phyloP scores from a whole-genome alignment of 1,139 yeast genomes.

The Magnusiomyces sp. region DNA sequence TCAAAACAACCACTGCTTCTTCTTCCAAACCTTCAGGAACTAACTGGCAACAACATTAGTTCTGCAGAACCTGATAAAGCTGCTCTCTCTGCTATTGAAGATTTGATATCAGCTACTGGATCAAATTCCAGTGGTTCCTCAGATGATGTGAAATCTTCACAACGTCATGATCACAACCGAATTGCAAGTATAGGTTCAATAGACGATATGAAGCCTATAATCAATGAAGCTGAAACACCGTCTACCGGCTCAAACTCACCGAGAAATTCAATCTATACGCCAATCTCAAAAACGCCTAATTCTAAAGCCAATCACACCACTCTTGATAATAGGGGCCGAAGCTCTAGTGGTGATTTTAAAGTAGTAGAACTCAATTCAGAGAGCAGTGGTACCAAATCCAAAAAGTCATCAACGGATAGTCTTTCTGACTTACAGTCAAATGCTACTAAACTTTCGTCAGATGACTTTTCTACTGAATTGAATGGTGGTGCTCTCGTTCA shows the following conservation, averaged over 20 bases:
- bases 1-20: slow-evolving; percentile 18
- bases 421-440: too few species aligned
- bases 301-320: background rate
- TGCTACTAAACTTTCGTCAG: too few species aligned
- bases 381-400: too few species aligned
- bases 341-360: background rate
- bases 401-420: too few species aligned
- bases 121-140: slow-evolving; percentile 1
- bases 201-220: background rate
- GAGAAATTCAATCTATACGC: background rate
- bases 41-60: slow-evolving; percentile 9
- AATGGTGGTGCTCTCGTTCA: too few species aligned
- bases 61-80: slow-evolving; percentile 15
- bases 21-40: slow-evolving; percentile 20
- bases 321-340: background rate
- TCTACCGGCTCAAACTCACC: background rate
- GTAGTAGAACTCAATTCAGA: too few species aligned
- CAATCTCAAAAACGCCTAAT: too few species aligned
- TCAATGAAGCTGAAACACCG: slow-evolving; percentile 3
- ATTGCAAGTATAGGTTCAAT: slow-evolving; percentile 2
- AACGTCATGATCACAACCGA: background rate
- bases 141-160: background rate
- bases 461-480: too few species aligned
- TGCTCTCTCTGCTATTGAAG: slow-evolving; percentile 7
- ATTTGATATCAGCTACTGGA: slow-evolving; percentile 6